Conservation (phyloP, 306 rosid species). For the Quercus engelmannii region DNA sequence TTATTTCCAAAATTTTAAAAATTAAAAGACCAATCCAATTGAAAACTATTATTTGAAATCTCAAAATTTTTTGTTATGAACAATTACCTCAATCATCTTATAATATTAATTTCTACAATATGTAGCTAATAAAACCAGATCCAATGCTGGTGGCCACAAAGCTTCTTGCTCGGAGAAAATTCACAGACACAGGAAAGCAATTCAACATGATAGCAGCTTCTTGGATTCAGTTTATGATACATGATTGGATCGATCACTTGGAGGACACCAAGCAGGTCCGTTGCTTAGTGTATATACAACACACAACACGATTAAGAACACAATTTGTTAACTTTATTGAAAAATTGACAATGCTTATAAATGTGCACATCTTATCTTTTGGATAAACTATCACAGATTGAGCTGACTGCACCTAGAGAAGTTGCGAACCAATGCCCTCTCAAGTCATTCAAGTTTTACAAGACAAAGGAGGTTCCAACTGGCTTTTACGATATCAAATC, state of each 20-base stretch:
- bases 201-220: constrained; percentile 65
- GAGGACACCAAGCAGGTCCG: constrained; percentile 48
- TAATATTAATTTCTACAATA: not conserved
- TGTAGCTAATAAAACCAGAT: constrained; percentile 54
- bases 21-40: too few relatives aligned
- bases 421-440: constrained; percentile 51
- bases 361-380: not conserved
- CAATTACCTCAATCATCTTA: not conserved
- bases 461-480: constrained; percentile 48
- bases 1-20: too few relatives aligned
- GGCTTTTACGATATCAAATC: constrained; percentile 37
- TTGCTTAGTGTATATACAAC: not conserved
- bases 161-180: constrained; percentile 38
- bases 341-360: not conserved
- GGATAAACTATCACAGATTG: constrained; percentile 16
- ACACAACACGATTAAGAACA: not conserved
- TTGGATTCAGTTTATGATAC: constrained; percentile 70
- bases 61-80: not conserved
- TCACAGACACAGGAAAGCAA: constrained; percentile 52
- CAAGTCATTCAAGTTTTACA: constrained; percentile 47
- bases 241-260: constrained; percentile 62
- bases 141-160: constrained; percentile 57
- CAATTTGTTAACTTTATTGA: not conserved
- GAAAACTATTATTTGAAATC: too few relatives aligned
- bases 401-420: constrained; percentile 42